Evolutionary conservation across 352 stramenopile genomes (phyloP).

Genomic region (Phytopythium cucurbitacearum): DNA sequence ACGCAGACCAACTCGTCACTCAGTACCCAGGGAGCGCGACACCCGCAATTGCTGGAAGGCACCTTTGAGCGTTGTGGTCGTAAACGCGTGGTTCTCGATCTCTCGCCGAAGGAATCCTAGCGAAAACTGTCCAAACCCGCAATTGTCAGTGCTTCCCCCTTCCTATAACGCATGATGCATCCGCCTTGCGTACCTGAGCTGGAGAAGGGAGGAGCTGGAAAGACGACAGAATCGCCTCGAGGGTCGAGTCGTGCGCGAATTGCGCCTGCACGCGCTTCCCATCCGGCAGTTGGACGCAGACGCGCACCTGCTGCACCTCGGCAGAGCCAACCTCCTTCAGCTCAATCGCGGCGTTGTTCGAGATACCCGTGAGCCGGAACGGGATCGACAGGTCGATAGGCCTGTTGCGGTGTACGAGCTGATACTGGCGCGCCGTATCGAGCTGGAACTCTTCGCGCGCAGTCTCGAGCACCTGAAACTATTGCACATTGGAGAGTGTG

Average conservation of each 20-base stretch:
- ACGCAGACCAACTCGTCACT: neutral
- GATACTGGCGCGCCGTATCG: conserved; percentile 29
- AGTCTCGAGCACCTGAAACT: conserved; percentile 78
- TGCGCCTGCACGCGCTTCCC: conserved; percentile 70
- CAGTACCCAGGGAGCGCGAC: conserved; percentile 2
- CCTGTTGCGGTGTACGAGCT: conserved; percentile 63
- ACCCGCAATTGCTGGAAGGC: neutral
- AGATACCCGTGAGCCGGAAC: conserved; percentile 82
- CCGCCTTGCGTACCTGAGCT: neutral
- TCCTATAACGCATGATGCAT: neutral
- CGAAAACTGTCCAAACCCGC: conserved; percentile 40
- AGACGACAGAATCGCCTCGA: conserved; percentile 52
- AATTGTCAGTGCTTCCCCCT: neutral
- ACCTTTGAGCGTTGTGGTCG: conserved; percentile 68
- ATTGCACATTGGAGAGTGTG: neutral
- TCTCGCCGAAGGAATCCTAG: conserved; percentile 79
- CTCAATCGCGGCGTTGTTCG: conserved; percentile 78
- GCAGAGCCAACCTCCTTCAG: conserved; percentile 26
- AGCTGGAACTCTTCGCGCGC: conserved; percentile 55
- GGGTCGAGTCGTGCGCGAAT: conserved; percentile 48
- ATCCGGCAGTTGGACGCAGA: conserved; percentile 75
- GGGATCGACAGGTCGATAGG: conserved; percentile 75
- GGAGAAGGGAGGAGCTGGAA: conserved; percentile 46
- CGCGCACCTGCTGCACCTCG: conserved; percentile 56
- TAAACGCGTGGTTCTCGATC: conserved; percentile 45